Base-by-base conservation (phyloP, 805 yeast species). In the Tetrapisispora namnaoensis region DNA sequence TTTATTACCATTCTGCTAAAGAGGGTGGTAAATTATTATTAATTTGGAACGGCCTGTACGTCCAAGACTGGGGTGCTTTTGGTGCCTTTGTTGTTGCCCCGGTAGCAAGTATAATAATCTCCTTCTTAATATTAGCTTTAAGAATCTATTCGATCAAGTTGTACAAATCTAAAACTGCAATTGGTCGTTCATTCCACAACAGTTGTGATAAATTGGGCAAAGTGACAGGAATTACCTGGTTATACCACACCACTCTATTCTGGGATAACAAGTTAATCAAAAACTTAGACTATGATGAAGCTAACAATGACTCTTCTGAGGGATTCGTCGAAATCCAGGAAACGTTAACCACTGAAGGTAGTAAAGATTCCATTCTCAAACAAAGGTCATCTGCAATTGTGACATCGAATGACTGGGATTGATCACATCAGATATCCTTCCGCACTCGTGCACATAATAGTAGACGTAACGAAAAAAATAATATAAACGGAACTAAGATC, bases 81-180 rank as follows among this genome's bases (percentile, higher is more conserved):
- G 97, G 95, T 22, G 96, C 96, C 1, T 90, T 90, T 67, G 91
- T 86, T 7, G 85, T 83, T 53, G 93, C 96, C 1, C 96, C 96
- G 6, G 73, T 82, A 38, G 95, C 91, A 27, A 88, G 91, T 11
- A 54, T 89, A 2, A 52, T 83, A 6, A 70, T 82, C 52, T 81
- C 86, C 2, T 65, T 77, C 14, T 57, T 71, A 28, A 71, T 74
- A 41, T 74, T 84, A 27, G 81, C 59, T 3, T 22, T 72, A 16
- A 74, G 93, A 66, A 61, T 77, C 35, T 49, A 60, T 0, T 17
- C 55, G 2, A 45, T 63, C 42, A 61, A 60, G 48, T 22, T 59
- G 1, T 55, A 58, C 51, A 27, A 49, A 17, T 14, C 45, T 17
- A 28, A 45, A 21, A 44, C 49, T 24, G 16, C 10, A 14, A 20